Evolutionary conservation across 179 eudicot species (phyloP).

Genomic region (Patellifolia procumbens): DNA sequence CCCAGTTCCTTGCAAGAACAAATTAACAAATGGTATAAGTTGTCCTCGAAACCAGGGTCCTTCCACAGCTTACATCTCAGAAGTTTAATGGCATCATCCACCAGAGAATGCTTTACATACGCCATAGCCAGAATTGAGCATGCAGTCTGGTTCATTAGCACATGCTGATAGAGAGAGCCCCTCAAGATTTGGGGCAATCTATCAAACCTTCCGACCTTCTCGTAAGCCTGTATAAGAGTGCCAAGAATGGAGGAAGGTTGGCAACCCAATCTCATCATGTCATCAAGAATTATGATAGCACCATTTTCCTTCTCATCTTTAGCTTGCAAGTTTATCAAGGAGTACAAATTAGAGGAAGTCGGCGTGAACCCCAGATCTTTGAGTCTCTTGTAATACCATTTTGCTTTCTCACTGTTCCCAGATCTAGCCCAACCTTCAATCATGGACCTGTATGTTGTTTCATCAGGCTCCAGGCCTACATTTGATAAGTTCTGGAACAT

Average conservation of each 20-base stretch:
- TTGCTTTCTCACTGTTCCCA: conserved; percentile 54
- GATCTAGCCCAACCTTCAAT: conserved; percentile 94
- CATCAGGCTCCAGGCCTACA: conserved; percentile 71
- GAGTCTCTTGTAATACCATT: conserved; percentile 59
- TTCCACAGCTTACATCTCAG: conserved; percentile 67
- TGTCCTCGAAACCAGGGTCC: conserved; percentile 76
- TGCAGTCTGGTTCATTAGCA: conserved; percentile 65
- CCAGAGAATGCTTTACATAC: conserved; percentile 75
- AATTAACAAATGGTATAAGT: conserved; percentile 79
- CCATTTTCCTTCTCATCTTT: conserved; percentile 56
- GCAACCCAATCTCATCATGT: conserved; percentile 75
- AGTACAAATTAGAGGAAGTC: conserved; percentile 75
- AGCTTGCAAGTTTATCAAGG: conserved; percentile 81
- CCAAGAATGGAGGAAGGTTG: conserved; percentile 74
- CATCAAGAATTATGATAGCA: conserved; percentile 53
- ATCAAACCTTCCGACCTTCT: conserved; percentile 64
- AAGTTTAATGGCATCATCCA: conserved; percentile 60
- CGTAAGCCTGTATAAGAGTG: conserved; percentile 72
- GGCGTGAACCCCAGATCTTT: conserved; percentile 65
- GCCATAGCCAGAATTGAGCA: conserved; percentile 82
- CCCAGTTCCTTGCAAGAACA: conserved; percentile 90
- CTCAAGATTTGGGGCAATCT: conserved; percentile 54
- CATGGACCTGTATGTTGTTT: conserved; percentile 90
- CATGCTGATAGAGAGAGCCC: conserved; percentile 66
- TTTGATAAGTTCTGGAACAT: conserved; percentile 46